Evolutionary conservation across 192 early-diverging fungal species (phyloP).

Genomic region (Coemansia sp.): DNA sequence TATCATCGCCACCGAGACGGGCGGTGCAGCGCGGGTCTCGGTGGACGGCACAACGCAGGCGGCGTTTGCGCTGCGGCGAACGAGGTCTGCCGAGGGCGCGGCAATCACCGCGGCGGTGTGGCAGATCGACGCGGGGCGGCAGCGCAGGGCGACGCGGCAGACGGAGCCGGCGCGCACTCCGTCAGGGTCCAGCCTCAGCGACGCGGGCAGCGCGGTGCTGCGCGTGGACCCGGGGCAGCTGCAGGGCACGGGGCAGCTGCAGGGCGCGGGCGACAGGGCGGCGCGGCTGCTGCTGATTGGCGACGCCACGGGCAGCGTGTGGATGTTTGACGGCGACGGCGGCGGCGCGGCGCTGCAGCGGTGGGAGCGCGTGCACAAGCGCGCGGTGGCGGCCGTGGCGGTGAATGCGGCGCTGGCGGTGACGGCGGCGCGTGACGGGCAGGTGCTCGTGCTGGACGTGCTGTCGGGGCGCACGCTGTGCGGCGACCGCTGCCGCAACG

Average conservation of each 20-base stretch:
- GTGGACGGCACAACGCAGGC: constrained; percentile 5
- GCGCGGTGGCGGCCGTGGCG: constrained; percentile 22
- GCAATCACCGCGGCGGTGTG: constrained; percentile 14
- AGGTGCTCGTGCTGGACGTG: constrained; percentile 21
- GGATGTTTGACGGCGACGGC: constrained; percentile 24
- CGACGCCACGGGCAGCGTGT: constrained; percentile 28
- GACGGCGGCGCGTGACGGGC: constrained; percentile 34
- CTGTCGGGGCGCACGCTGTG: constrained; percentile 12
- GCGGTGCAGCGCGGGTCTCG: constrained; percentile 24
- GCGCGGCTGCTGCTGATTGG: constrained; percentile 31
- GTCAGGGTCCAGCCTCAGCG: neutral
- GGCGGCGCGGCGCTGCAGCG: neutral
- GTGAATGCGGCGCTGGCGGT: constrained; percentile 23
- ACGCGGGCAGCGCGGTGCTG: too few relatives aligned
- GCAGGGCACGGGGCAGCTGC: too few relatives aligned
- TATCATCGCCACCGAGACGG: constrained; percentile 16
- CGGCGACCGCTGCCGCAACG: constrained; percentile 15
- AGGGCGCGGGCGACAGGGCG: neutral
- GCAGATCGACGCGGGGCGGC: neutral
- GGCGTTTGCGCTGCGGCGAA: neutral
- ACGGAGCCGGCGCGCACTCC: neutral
- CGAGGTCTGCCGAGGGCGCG: neutral
- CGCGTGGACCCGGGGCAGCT: too few relatives aligned
- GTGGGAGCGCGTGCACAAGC: constrained; percentile 26
- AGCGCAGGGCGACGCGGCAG: neutral